Evolutionary conservation across 495 filamentous ascomycete species (phyloP), one percentile per base, ranked within the genome.

Genomic region (Pseudotulostoma volvatum): DNA sequence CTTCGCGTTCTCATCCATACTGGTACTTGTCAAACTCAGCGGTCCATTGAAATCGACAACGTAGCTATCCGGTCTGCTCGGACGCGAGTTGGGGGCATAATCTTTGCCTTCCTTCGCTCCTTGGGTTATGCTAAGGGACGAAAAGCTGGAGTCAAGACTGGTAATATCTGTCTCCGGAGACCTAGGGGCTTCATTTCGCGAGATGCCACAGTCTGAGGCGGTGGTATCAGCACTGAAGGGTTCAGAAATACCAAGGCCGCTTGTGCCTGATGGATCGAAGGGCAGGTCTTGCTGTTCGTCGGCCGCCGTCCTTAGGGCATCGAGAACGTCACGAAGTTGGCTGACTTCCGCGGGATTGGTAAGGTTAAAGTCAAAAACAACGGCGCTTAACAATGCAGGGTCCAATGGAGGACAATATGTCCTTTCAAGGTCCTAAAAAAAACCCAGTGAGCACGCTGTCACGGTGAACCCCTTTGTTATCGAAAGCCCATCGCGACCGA

Each of bases 201-300:
- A 59, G 9, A 44, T 37, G 16, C 44, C 50, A 23, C 17, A 46
- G 35, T 49, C 50, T 11, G 50, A 56, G 9, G 43, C 14, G 16
- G 42, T 47, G 8, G 39, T 50, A 23, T 57, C 51, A 3, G 20
- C 38, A 28, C 47, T 40, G 9, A 54, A 35, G 21, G 46, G 44
- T 21, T 48, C 54, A 9, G 49, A 49, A 14, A 53, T 35, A 18
- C 46, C 50, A 18, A 47, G 20, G 4, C 63, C 64, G 31, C 74
- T 69, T 23, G 73, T 74, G 2, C 81, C 84, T 8, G 80, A 85
- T 0, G 84, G 74, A 42, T 93, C 84, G 50, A 92, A 92, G 0
- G 72, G 76, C 0, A 74, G 69, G 11, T 68, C 61, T 45, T 84
- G 76, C 44, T 88, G 79, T 15, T 67, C 63, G 15, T 63, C 45